A percentile compares a stretch with the other conserved stretches of the same genome.
These are phyloP conservation scores for Skeletonema potamos DNA, from an alignment of 108 stramenopile genomes.

Conservation along the genomic window DNA sequence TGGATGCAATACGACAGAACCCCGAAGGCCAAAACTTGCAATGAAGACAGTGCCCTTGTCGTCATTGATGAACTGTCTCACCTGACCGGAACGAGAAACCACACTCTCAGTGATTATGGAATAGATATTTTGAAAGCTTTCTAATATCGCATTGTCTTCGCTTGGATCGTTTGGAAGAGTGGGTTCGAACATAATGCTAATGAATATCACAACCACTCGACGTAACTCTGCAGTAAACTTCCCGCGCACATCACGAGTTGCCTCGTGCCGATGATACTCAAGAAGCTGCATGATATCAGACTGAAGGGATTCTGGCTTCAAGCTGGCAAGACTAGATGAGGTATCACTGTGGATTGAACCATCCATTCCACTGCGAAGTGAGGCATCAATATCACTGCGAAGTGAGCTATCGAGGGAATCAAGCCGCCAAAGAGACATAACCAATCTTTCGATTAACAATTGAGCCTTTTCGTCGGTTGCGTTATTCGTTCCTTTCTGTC, in stretches of 20 bases:
- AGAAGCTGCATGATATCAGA: constrained; percentile 11
- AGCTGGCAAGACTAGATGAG: not conserved
- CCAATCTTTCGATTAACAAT: constrained; percentile 12
- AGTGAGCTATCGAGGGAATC: not conserved
- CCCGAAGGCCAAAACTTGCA: constrained; percentile 25
- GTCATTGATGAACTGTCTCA: constrained; percentile 58
- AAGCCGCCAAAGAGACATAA: not conserved
- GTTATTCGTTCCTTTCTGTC: not conserved
- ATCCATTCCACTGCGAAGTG: not conserved
- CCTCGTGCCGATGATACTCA: constrained; percentile 20
- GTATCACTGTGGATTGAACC: not conserved
- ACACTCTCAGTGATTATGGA: constrained; percentile 17
- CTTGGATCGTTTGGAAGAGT: constrained; percentile 15
- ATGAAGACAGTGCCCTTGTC: constrained; percentile 49
- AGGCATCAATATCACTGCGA: not conserved
- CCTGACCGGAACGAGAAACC: constrained; percentile 38
- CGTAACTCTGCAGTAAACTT: constrained; percentile 27
- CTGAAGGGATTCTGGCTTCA: constrained; percentile 3
- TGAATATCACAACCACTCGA: constrained; percentile 24
- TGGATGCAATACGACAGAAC: constrained; percentile 20
- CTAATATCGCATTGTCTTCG: constrained; percentile 10
- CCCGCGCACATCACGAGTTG: constrained; percentile 18
- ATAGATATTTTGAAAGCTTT: constrained; percentile 23
- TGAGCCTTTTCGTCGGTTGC: not conserved
- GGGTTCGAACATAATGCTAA: constrained; percentile 18